Base-by-base conservation (phyloP, 371 early-diverging fungal species). In the Lichtheimia ramosa region DNA sequence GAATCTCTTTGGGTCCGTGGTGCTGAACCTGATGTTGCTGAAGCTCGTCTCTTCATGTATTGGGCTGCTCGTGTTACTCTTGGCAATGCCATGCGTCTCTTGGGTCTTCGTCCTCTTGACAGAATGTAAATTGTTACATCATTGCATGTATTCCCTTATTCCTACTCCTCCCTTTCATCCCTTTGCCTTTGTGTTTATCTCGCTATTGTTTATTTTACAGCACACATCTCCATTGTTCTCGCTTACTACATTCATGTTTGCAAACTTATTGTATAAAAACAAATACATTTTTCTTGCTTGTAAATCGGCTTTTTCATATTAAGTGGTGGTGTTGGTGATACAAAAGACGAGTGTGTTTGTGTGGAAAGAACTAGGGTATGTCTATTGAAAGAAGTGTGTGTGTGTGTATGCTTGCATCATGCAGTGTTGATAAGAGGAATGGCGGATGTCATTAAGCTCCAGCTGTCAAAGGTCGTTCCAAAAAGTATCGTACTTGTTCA, bases 1-100 rank as follows among this genome's bases (percentile, higher is more conserved):
- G 95, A 93, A 66, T 68, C 74, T 24, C 71, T 99, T 53, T 91
- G 88, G 79, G 99, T 99, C 39, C 78, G 83, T 70, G 90, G 89
- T 70, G 84, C 88, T 49, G 89, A 89, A 46, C 73, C 84, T 65
- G 85, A 92, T 12, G 61, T 96, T 34, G 98, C 99, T 25, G 83
- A 85, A 52, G 81, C 85, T 27, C 82, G 97, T 59, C 73, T 96
- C 59, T 75, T 88, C 48, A 75, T 96, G 73, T 92, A 89, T 58
- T 83, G 81, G 76, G 69, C 88, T 56, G 92, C 93, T 21, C 79
- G 92, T 27, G 82, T 89, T 51, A 89, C 92, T 10, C 79, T 97
- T n/a, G 90, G 92, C 42, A 93, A 94, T 70, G 95, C 89, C 24
- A 75, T 97, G 73, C 75, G 80, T 51, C 64, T 94, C 34, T 72